Base-by-base conservation (phyloP, 2,329 filamentous ascomycete genomes). In the Teratosphaeria viscida region DNA sequence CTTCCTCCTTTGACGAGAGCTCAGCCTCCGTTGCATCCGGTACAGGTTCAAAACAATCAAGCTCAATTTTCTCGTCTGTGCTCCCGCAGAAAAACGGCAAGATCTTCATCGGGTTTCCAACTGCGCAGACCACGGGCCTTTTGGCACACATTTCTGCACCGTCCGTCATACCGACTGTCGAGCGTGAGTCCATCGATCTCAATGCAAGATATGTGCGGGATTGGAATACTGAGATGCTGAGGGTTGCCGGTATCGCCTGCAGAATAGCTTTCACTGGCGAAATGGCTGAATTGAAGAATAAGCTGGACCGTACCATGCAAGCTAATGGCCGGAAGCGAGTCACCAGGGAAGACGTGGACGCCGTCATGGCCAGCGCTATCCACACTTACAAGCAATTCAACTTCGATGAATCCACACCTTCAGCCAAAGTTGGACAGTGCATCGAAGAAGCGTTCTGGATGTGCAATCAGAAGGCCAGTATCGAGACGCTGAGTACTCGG, bases 401-500 rank as follows among this genome's bases (percentile, higher is more conserved):
- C 0, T 95, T 94, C 66, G 82, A 81, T 43, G 90, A 96, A 69
- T 96, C 94, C 1, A 97, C 95, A 0, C 94, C 94, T 1, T 95
- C 89, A 62, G 82, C 82, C 0, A 82, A 89, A 61, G 88, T 97
- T 23, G 90, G 91, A 0, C 85, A 90, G 69, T 87, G 90, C 62
- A 90, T 99, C 57, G 92, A 96, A 69, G 90, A 96, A 74, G 89
- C 91, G 0, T 99, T 99, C 71, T 99, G 94, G 94, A 95, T 85
- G 39, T 92, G 90, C 63, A 94, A 89, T 69, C 87, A 85, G 70
- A 87, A 87, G 63, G 85, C 90, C 2, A 87, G 84, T 0, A 90
- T 97, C 60, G 92, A 96, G 68, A 82, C 96, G 6, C 85, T 95
- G 64, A 96, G 92, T 1, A 95, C 88, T 23, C 85, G 87, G 60